Base-by-base conservation (phyloP, 495 filamentous ascomycete genomes). In the Tuber brumale region DNA sequence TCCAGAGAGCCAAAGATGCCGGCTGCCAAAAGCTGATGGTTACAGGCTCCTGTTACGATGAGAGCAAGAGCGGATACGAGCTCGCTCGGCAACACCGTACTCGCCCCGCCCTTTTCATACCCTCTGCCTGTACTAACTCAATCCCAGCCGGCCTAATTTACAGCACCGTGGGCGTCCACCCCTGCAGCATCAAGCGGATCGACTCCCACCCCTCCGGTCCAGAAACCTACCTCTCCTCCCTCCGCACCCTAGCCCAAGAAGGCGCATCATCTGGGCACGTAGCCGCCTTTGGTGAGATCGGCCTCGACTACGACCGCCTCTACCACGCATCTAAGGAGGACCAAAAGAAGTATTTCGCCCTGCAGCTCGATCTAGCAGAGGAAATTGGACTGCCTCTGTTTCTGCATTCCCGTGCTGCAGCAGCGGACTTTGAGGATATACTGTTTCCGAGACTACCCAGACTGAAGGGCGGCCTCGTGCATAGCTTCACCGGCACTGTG, bases 201-300 rank as follows among this genome's bases (percentile, higher is more conserved):
- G 86, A 90, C 70, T 85, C 86, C 21, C 86, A 91, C 83, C 87
- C 87, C 35, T 85, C 83, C 69, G 90, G 86, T 72, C 87, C 88
- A 76, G 85, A 83, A 71, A 87, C 37, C 77, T 85, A 84, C 81
- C 86, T 95, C 41, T 72, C 86, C 3, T 87, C 90, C 72, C 87
- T 97, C 18, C 84, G 86, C 48, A 82, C 84, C 12, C 85, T 97
- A 41, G 89, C 88, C 14, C 78, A 83, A 8, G 83, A 84, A 45
- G 86, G 85, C 12, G 86, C 84, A 80, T 80, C 83, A 70, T 81
- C 84, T 42, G 89, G 87, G 69, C 87, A 87, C 42, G 86, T 87
- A 31, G 91, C 93, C 19, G 96, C 95, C 35, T 97, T 97, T 82
- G 95, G 95, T 66, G 95, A 99, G 83, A 93, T 99, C 74, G 95